Evolutionary conservation across 1,139 yeast species (phyloP).

Genomic region (Hyphopichia pseudoburtonii): DNA sequence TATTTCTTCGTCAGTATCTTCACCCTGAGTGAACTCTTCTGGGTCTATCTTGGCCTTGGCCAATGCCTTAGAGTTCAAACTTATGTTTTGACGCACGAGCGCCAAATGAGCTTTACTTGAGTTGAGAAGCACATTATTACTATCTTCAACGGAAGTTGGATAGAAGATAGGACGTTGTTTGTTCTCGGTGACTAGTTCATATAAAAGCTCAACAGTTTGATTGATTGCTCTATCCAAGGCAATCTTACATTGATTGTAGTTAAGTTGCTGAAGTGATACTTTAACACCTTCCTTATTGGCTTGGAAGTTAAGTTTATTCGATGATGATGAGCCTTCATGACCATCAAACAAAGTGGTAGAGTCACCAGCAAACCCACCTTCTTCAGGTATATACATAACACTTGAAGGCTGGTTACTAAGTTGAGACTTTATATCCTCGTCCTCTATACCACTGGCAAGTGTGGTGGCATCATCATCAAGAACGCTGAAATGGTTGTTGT

Average conservation of each 20-base stretch:
- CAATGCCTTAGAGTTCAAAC: constrained; percentile 30
- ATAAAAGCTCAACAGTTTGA: constrained; percentile 52
- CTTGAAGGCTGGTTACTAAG: constrained; percentile 25
- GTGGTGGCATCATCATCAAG: constrained; percentile 5
- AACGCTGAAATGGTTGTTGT: background rate
- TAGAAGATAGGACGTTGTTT: constrained; percentile 62
- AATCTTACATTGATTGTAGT: constrained; percentile 65
- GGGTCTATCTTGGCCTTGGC: constrained; percentile 21
- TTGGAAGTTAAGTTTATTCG: constrained; percentile 2
- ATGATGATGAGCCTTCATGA: constrained; percentile 17
- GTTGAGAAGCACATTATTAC: constrained; percentile 38
- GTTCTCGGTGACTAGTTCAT: constrained; percentile 57
- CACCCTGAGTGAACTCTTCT: constrained; percentile 11
- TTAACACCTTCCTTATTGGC: constrained; percentile 18
- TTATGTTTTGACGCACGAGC: constrained; percentile 44
- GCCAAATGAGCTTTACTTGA: constrained; percentile 52
- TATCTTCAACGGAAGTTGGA: constrained; percentile 48
- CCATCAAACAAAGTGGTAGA: constrained; percentile 31
- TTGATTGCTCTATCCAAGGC: constrained; percentile 64
- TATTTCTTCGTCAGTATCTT: constrained; percentile 20
- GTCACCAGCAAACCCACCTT: constrained; percentile 26
- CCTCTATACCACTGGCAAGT: constrained; percentile 4
- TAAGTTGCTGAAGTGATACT: constrained; percentile 62
- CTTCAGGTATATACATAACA: constrained; percentile 34
- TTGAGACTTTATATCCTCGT: constrained; percentile 18